Evolutionary conservation across 306 rosid genomes (phyloP).

Genomic region (Fagus crenata): DNA sequence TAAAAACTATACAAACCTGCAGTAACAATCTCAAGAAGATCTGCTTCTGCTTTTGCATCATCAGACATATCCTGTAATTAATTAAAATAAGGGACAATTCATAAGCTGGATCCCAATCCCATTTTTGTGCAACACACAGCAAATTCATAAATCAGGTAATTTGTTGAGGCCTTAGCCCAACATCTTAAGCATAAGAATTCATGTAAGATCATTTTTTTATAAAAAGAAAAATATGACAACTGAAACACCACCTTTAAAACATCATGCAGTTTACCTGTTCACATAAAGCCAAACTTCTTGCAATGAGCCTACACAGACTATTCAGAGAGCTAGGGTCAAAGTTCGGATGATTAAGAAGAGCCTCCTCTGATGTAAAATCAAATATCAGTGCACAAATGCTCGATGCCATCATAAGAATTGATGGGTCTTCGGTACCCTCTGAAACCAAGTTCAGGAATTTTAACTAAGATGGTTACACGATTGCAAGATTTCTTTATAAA

Average conservation of each 20-base stretch:
- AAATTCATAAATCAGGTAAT: neutral
- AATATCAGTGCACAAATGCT: slow-evolving; percentile 73
- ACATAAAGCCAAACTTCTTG: slow-evolving; percentile 57
- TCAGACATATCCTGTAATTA: slow-evolving; percentile 52
- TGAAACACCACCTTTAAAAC: neutral
- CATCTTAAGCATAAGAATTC: neutral
- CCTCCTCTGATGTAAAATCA: slow-evolving; percentile 74
- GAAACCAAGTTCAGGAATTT: slow-evolving; percentile 34
- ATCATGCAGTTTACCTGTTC: slow-evolving; percentile 53
- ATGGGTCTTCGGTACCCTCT: slow-evolving; percentile 57
- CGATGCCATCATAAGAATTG: slow-evolving; percentile 72
- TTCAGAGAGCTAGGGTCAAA: slow-evolving; percentile 47
- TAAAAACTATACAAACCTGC: slow-evolving; percentile 44
- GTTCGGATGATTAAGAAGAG: slow-evolving; percentile 56
- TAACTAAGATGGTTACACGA: slow-evolving; percentile 19
- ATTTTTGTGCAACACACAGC: neutral
- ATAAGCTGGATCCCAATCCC: neutral
- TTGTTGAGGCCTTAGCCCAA: neutral
- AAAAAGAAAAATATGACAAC: too few relatives aligned
- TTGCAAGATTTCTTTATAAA: neutral
- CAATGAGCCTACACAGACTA: slow-evolving; percentile 59
- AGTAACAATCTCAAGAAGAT: slow-evolving; percentile 68
- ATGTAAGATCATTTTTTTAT: neutral
- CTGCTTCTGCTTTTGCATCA: slow-evolving; percentile 49
- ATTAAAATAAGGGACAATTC: slow-evolving; percentile 1